Evolutionary conservation across 2,329 filamentous ascomycete species (phyloP), one percentile per base, ranked within the genome.

Genomic region (Acephala macrosclerotiorum): DNA sequence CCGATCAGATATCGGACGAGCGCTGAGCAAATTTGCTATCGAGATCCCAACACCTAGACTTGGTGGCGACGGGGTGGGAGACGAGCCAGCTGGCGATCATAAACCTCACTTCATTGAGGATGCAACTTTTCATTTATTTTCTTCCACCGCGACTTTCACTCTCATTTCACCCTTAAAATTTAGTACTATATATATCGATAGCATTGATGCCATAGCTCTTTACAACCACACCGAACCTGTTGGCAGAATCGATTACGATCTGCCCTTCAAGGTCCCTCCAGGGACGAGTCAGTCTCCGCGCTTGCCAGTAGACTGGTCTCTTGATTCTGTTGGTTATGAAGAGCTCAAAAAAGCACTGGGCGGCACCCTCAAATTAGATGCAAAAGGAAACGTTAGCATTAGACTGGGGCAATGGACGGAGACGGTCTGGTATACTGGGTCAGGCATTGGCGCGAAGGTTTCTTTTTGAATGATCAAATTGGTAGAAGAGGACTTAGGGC

Each of bases 71-170:
- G 76, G 75, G 61, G 79, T 78, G 25, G 75, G 76, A 14, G 74
- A 76, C 9, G 78, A 80, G 14, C 18, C 38, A 26, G 79, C 81
- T 16, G 78, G 80, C 12, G 79, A 83, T 45, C 79, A 81, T 26
- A 79, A 79, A 33, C 80, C 85, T 0, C 88, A 88, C 70, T 97
- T 98, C 77, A 93, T 99, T 72, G 87, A 91, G 75, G 89, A 93
- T 72, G 92, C 94, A 12, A 95, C 90, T 7, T 89, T 99, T 79
- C 94, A 98, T 79, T 79, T 98, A 60, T 85, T 96, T 68, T 91
- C 92, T 18, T 97, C 93, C 0, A 94, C 93, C 0, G 95, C 95
- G 3, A 88, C 90, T 0, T 97, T 99, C 78, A 89, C 87, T 0
- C 84, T 98, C 25, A 84, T 89, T 45, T 97, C 94, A 0, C 96